Conservation (phyloP, 176 grass and related monocot genomes). For the Oryza coarctata region DNA sequence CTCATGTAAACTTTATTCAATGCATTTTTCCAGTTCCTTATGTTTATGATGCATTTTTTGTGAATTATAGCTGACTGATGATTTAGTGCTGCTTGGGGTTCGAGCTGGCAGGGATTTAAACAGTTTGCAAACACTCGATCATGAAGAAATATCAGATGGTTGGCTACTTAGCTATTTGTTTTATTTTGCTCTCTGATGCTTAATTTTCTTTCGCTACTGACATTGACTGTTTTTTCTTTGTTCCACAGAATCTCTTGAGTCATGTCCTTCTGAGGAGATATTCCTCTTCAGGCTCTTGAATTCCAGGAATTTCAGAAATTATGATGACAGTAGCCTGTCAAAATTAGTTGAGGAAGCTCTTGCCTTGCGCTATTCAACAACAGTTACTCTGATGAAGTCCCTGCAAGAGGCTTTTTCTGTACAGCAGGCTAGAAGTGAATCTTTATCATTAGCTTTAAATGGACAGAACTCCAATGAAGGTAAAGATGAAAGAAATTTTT, state of each 20-base stretch:
- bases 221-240: constrained; percentile 37
- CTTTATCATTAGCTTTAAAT: constrained; percentile 54
- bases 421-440: constrained; percentile 69
- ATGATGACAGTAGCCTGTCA: constrained; percentile 25
- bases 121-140: constrained; percentile 62
- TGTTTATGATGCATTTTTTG: constrained; percentile 31
- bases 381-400: constrained; percentile 75
- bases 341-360: constrained; percentile 74
- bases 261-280: constrained; percentile 72
- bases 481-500: constrained; percentile 26
- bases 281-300: constrained; percentile 79
- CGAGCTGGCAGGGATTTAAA: constrained; percentile 52
- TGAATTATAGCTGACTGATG: constrained; percentile 82
- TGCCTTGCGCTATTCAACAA: constrained; percentile 59
- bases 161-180: constrained; percentile 40
- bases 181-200: constrained; percentile 11
- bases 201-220: constrained; percentile 6
- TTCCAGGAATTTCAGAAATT: constrained; percentile 42
- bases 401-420: constrained; percentile 63
- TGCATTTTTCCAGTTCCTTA: constrained; percentile 22
- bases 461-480: constrained; percentile 74
- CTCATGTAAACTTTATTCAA: constrained; percentile 11
- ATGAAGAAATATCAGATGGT: constrained; percentile 71
- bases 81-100: constrained; percentile 79
- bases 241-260: constrained; percentile 60